phyloP scores from a whole-genome alignment of 768 basidiomycete genomes.

The Leccinum boreale region DNA sequence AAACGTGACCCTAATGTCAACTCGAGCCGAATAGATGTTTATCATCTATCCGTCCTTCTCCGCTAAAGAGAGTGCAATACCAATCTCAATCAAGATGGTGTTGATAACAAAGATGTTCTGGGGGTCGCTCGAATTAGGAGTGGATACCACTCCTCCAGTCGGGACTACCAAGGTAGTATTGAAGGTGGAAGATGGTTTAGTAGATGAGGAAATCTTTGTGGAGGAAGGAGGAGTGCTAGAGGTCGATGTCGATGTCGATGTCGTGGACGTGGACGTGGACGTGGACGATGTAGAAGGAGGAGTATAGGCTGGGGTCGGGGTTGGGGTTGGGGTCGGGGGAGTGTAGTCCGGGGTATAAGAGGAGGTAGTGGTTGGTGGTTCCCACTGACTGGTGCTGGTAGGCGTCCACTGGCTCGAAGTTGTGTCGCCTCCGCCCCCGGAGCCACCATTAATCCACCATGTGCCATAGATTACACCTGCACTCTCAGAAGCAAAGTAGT shows the following conservation, averaged over 20 bases:
- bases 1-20: not conserved
- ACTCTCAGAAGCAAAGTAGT: conserved; percentile 47
- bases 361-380: conserved; percentile 21
- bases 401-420: conserved; percentile 12
- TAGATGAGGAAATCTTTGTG: conserved; percentile 14
- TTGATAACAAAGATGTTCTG: conserved; percentile 36
- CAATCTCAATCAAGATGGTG: conserved; percentile 37
- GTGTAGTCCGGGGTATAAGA: conserved; percentile 16
- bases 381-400: conserved; percentile 10
- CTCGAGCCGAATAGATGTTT: not conserved
- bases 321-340: conserved; percentile 2
- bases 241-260: not conserved
- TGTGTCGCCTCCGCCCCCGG: conserved; percentile 18
- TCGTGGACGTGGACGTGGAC: conserved; percentile 7
- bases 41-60: conserved; percentile 2
- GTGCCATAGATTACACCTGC: conserved; percentile 57
- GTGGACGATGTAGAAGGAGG: conserved; percentile 26
- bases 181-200: conserved; percentile 20
- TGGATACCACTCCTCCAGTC: conserved; percentile 25
- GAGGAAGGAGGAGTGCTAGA: conserved; percentile 11
- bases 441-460: conserved; percentile 54
- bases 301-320: conserved; percentile 12
- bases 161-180: conserved; percentile 26
- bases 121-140: conserved; percentile 30
- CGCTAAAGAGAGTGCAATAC: conserved; percentile 5